phyloP scores from a whole-genome alignment of 2,329 filamentous ascomycete species.

The Dactylonectria estremocensis region DNA sequence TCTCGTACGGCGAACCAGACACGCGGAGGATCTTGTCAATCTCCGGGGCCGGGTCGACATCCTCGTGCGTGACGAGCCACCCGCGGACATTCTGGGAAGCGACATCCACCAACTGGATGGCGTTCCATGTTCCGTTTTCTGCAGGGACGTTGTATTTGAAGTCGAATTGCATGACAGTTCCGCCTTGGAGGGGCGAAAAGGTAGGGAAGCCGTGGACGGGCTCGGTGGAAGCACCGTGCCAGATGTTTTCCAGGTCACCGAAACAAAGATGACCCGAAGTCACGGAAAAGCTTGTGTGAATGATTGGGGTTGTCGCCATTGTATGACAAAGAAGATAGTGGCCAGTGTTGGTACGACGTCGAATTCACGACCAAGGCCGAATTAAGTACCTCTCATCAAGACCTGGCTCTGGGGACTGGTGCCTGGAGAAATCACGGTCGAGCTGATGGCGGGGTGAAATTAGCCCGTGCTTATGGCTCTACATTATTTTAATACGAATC shows the following conservation, averaged over 20 bases:
- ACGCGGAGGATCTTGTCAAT: conserved; percentile 24
- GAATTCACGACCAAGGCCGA: no score
- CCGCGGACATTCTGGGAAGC: not conserved
- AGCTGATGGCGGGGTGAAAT: no score
- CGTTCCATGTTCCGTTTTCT: conserved; percentile 16
- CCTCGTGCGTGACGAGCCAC: conserved; percentile 12
- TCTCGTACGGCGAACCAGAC: conserved; percentile 25
- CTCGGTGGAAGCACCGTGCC: not conserved
- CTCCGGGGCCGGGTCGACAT: conserved; percentile 6
- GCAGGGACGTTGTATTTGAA: conserved; percentile 22
- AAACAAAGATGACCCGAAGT: conserved; percentile 19
- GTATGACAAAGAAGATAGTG: no score
- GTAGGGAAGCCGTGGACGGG: not conserved
- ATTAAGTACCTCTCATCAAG: no score
- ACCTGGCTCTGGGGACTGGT: no score
- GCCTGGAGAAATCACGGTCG: no score
- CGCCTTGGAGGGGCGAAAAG: not conserved
- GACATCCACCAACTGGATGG: conserved; percentile 8
- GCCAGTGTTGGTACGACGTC: no score
- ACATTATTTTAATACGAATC: no score
- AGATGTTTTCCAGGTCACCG: conserved; percentile 23
- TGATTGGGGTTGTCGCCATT: no score
- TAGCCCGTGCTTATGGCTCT: no score
- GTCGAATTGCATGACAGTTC: conserved; percentile 2
- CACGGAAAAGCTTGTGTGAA: conserved; percentile 2